phyloP scores from a whole-genome alignment of 2,329 filamentous ascomycete genomes.

The Parascedosporium putredinis region DNA sequence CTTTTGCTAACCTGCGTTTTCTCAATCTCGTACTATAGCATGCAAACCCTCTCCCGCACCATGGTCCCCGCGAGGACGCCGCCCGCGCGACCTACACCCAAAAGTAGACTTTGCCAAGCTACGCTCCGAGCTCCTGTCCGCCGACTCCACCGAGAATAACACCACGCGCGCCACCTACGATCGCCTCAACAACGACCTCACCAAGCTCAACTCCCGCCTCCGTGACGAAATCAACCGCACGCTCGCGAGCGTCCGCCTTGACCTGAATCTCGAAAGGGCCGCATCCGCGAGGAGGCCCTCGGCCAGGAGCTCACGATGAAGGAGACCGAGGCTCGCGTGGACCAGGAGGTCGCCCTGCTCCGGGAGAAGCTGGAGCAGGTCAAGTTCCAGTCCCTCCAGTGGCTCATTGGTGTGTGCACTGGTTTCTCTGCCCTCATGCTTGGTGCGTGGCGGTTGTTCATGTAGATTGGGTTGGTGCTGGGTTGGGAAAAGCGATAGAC shows the following conservation, averaged over 20 bases:
- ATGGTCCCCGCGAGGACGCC: conserved; percentile 97
- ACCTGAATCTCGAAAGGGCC: conserved; percentile 90
- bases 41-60: conserved; percentile 91
- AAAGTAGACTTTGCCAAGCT: conserved; percentile 98
- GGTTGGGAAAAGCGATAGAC: no score
- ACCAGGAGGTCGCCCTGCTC: conserved; percentile 88
- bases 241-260: conserved; percentile 82
- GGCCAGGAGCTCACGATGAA: conserved; percentile 96
- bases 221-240: conserved; percentile 91
- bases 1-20: no score
- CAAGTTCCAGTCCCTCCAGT: conserved; percentile 96
- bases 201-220: conserved; percentile 80
- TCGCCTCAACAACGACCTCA: conserved; percentile 84
- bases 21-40: conserved; percentile 36
- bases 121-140: conserved; percentile 82
- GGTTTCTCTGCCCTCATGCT: conserved; percentile 57
- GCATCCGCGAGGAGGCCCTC: conserved; percentile 92
- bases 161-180: conserved; percentile 86
- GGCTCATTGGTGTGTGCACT: conserved; percentile 80
- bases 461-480: conserved; percentile 32
- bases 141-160: conserved; percentile 83
- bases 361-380: conserved; percentile 90
- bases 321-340: conserved; percentile 96
- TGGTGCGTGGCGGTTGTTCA: conserved; percentile 60
- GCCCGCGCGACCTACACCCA: conserved; percentile 71